phyloP scores from a whole-genome alignment of 2,329 filamentous ascomycete genomes.

The Xylaria sp. region DNA sequence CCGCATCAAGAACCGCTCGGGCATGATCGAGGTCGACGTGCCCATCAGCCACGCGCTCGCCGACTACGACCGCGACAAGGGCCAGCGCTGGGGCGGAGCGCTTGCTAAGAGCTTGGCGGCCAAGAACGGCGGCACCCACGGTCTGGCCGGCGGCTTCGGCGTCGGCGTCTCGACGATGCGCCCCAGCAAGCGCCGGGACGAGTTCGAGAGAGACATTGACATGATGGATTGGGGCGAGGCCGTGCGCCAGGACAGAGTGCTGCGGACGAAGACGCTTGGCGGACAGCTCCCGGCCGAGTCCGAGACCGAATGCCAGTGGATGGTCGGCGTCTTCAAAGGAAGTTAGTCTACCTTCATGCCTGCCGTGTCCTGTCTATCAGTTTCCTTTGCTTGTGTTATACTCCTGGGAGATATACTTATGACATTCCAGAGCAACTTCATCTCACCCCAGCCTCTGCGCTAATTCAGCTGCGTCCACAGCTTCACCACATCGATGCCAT shows the following conservation, averaged over 20 bases:
- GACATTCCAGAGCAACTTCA: constrained; percentile 76
- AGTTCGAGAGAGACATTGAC: constrained; percentile 57
- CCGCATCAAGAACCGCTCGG: constrained; percentile 82
- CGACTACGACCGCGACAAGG: constrained; percentile 87
- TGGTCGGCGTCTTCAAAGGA: constrained; percentile 90
- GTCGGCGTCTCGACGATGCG: constrained; percentile 60
- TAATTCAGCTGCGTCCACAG: constrained; percentile 90
- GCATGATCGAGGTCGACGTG: constrained; percentile 93
- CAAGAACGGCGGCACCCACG: constrained; percentile 73
- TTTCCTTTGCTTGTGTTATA: no score
- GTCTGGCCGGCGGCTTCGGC: constrained; percentile 78
- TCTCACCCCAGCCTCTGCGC: constrained; percentile 82
- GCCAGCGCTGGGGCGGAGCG: constrained; percentile 82
- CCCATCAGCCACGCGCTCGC: constrained; percentile 74
- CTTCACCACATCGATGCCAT: constrained; percentile 92
- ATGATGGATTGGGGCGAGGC: constrained; percentile 75
- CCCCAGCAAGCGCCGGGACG: constrained; percentile 53
- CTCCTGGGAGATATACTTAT: background rate
- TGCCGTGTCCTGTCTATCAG: background rate
- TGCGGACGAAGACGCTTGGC: constrained; percentile 85
- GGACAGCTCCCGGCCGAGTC: constrained; percentile 79
- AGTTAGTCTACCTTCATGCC: constrained; percentile 62
- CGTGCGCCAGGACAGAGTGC: constrained; percentile 74
- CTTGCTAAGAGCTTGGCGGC: constrained; percentile 69
- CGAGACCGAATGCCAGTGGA: constrained; percentile 76